phyloP scores from a whole-genome alignment of 1,139 yeast species.

The Kazachstania sp. region DNA sequence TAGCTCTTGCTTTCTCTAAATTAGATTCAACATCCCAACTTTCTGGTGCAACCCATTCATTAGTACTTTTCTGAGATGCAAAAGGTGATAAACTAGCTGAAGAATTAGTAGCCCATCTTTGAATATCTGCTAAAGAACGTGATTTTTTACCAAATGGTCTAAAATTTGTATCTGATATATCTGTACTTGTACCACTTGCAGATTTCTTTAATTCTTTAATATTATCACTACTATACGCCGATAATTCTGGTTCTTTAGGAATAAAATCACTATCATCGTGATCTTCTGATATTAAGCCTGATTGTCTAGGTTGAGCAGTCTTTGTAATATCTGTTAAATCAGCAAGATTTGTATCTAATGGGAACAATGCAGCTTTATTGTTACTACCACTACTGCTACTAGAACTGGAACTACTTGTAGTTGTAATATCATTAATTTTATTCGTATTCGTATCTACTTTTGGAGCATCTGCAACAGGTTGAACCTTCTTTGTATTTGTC shows the following conservation, averaged over 20 bases:
- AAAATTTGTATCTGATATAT: not conserved
- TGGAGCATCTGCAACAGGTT: not conserved
- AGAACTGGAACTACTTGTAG: not conserved
- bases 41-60: slow-evolving; percentile 61
- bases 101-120: slow-evolving; percentile 14
- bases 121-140: slow-evolving; percentile 19
- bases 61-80: slow-evolving; percentile 6
- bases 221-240: slow-evolving; percentile 4
- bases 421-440: too few relatives aligned
- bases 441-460: not conserved
- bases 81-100: slow-evolving; percentile 7
- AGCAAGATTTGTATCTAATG: slow-evolving; percentile 26
- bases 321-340: slow-evolving; percentile 28
- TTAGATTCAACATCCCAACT: slow-evolving; percentile 58
- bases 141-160: slow-evolving; percentile 23
- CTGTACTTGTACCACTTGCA: not conserved
- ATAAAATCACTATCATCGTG: not conserved
- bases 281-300: not conserved
- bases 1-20: slow-evolving; percentile 10
- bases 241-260: not conserved
- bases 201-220: not conserved
- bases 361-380: slow-evolving; percentile 14
- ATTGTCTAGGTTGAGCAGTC: slow-evolving; percentile 5
- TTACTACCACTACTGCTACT: not conserved
- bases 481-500: not conserved